Evolutionary conservation across 768 basidiomycete genomes (phyloP), one percentile per base, ranked within the genome.

Genomic region (Pleurotus cornucopiae): DNA sequence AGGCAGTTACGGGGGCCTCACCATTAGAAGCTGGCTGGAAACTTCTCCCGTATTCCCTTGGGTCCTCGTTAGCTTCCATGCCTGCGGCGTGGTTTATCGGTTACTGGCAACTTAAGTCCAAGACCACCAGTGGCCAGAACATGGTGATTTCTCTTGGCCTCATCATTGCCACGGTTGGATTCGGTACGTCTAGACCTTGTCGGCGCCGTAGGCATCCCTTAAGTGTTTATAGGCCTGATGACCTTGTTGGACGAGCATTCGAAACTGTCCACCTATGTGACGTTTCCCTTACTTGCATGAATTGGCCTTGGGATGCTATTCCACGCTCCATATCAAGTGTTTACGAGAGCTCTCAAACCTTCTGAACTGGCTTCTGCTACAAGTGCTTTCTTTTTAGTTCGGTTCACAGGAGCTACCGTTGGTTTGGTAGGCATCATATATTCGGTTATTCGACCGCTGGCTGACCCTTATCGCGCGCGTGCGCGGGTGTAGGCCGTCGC

Each of bases 21-120:
- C 89, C 88, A 11, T 66, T 92, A 46, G 68, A 84, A 67, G 85
- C 91, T 57, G 91, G 89, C 7, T 66, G 91, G 18, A 80, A 83
- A 65, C 77, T 91, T 69, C 76, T 94, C 55, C 89, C 91, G 9
- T 93, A 91, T 73, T 89, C 91, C 48, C 81, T 93, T 51, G 91
- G 90, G 49, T 88, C 91, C 34, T 91, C 91, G 20, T 66, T 93
- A 56, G 86, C 91, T 43, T 92, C 91, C 9, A 85, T 94, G 76
- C 89, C 91, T 20, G 86, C 81, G 38, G 89, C 91, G n/a, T 89
- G 88, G 88, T 78, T 88, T 62, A 88, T 92, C 62, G 82, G 78
- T 46, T 83, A 80, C 59, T 82, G 78, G 76, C 86, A 89, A 68
- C 73, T 67, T 59, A 76, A 73, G 56, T 81, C 75, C 13, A 67